Evolutionary conservation across 2,329 filamentous ascomycete genomes (phyloP), one percentile per base, ranked within the genome.

Genomic region (Aspergillus flavus): DNA sequence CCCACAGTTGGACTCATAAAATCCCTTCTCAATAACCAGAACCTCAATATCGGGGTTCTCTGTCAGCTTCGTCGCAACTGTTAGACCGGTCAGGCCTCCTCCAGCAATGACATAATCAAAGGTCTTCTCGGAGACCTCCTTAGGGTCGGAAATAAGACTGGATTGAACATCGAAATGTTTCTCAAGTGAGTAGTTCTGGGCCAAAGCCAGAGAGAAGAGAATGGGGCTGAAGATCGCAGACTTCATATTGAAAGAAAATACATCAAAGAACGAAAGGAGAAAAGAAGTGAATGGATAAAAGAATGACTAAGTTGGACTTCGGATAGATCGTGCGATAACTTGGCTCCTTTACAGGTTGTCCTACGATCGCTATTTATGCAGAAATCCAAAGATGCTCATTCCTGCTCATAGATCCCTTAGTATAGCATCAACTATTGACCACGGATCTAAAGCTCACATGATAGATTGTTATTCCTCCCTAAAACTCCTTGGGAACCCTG

Each of bases 61-160:
- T 1, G 66, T 65, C 21, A 75, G 66, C 19, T 67, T 61, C n/a
- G 65, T 65, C 4, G 74, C 69, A n/a, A 73, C 61, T 1, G 72
- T 73, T 3, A 76, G 64, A 19, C 74, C 74, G 6, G 73, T 68
- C 53, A 72, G 50, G 36, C 74, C 74, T 54, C 74, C 72, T 10
- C 74, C 74, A 26, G 71, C 72, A 45, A 76, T 69, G 23, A 77
- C 62, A 65, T 76, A 76, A 64, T 76, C 73, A 59, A 64, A 72
- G 1, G 62, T 65, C 19, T 63, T 60, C 6, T 58, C 61, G 14
- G 65, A 41, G 5, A 71, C 59, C 45, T 70, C 39, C 14, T 58
- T 61, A 26, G 68, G 69, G 21, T 71, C 64, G 34, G 58, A 39
- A 3, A 55, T n/a, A 23, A 55, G 32, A 41, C 30, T 55, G 14